Conservation (phyloP, 306 rosid genomes). For the Acacia acuminata region DNA sequence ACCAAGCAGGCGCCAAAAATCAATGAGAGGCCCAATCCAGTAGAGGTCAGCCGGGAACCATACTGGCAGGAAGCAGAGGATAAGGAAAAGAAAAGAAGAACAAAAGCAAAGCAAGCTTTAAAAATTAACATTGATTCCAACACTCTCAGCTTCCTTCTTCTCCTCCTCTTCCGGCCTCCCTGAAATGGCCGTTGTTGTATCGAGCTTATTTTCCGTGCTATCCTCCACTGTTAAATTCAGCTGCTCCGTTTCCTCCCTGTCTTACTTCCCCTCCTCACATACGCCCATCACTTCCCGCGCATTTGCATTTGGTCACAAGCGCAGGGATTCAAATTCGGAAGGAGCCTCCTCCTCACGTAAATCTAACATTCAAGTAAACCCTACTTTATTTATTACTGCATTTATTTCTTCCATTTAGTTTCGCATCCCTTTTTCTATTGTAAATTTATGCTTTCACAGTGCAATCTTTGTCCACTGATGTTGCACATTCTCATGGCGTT, state of each 20-base stretch:
- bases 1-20: conserved; percentile 24
- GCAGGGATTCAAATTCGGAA: conserved; percentile 29
- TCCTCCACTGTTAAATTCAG: conserved; percentile 56
- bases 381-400: background rate
- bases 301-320: conserved; percentile 24
- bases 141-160: background rate
- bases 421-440: background rate
- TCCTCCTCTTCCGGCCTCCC: background rate
- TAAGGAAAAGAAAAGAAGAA: conserved; percentile 1
- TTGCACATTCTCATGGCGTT: conserved; percentile 3
- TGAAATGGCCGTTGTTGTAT: conserved; percentile 68
- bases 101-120: background rate
- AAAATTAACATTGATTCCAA: background rate
- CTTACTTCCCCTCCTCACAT: conserved; percentile 29
- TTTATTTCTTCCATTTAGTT: background rate
- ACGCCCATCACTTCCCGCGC: conserved; percentile 37
- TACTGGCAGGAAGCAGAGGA: background rate
- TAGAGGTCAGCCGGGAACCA: background rate
- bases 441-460: background rate
- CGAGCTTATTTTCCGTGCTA: conserved; percentile 60
- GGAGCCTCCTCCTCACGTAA: conserved; percentile 35
- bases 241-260: conserved; percentile 40
- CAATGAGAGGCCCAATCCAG: conserved; percentile 22
- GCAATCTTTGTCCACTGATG: background rate
- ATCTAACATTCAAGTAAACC: conserved; percentile 37